Base-by-base conservation (phyloP, 257 asterid species). In the Forsythia viridissima region DNA sequence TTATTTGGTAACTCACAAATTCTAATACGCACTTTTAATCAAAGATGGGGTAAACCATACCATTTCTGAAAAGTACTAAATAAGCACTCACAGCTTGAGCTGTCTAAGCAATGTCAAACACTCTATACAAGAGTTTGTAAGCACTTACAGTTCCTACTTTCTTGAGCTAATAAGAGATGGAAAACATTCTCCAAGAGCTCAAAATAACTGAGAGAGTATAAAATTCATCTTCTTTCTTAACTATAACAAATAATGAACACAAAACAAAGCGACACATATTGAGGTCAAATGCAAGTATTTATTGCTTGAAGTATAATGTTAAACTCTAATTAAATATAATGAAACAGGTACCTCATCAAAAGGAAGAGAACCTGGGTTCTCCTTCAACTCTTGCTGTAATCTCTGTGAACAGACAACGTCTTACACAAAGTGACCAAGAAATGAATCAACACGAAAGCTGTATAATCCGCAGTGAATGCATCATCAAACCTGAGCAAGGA, bases 291-390 rank as follows among this genome's bases (percentile, higher is more conserved):
- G 67, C 4, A 3, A 24, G 39, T 21, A 10, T 21, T 21, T 63
- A 18, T 63, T 21, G 15, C 40, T 30, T 63, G 39, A 63, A 63
- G 70, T 0, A 63, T 3, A 63, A 8, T 9, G 38, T 8, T 63
- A 63, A 21, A 30, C 18, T 20, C 38, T 63, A 24, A 55, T 20
- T 61, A 61, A 61, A 21, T 21, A 34, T 21, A 63, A 63, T 21
- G 16, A 63, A 63, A 24, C 38, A 63, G 40, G 38, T 88, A 90
- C 94, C 94, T 90, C 94, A 75, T 90, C 87, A 76, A 90, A 90
- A 70, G 94, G 89, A 76, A 85, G 87, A 51, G 89, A 81, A 8
- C 82, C 85, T 8, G 94, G 92, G 30, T 88, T 84, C 36, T 65
- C 80, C 83, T 80, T 80, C 71, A 90, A 76, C 16, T 88, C 91